These are phyloP conservation scores for Catunica adiposa DNA, from an alignment of 2,329 filamentous ascomycete species.

Conservation along the genomic window DNA sequence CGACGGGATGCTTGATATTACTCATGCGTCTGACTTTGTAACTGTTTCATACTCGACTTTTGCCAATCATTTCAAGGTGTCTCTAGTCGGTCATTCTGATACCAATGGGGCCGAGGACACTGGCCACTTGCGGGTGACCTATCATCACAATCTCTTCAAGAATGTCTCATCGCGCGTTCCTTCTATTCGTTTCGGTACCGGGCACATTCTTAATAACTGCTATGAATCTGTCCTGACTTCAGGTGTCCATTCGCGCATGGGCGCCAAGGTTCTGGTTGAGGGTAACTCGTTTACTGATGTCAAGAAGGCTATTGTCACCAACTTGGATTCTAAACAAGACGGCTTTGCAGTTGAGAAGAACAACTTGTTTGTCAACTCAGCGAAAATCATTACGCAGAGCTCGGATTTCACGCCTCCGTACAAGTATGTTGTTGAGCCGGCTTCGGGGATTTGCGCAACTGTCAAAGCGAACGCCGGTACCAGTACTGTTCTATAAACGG, in stretches of 20 bases:
- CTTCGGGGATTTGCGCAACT: slow-evolving; percentile 16
- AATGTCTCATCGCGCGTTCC: slow-evolving; percentile 45
- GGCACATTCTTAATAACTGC: slow-evolving; percentile 30
- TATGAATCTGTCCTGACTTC: slow-evolving; percentile 27
- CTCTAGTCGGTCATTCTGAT: slow-evolving; percentile 44
- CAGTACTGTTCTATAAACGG: slow-evolving; percentile 11
- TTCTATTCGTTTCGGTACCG: slow-evolving; percentile 44
- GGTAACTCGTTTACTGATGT: slow-evolving; percentile 31
- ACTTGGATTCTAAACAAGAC: slow-evolving; percentile 27
- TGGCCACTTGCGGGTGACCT: slow-evolving; percentile 41
- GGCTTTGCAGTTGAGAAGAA: slow-evolving; percentile 28
- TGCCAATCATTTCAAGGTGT: slow-evolving; percentile 36
- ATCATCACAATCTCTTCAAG: slow-evolving; percentile 42
- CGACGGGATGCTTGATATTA: slow-evolving; percentile 29
- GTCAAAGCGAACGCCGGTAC: slow-evolving; percentile 16
- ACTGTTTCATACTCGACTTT: slow-evolving; percentile 28
- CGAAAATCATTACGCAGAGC: slow-evolving; percentile 21
- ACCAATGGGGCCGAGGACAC: slow-evolving; percentile 39
- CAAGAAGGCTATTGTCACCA: slow-evolving; percentile 25
- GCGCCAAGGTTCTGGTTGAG: slow-evolving; percentile 37
- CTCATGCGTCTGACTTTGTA: slow-evolving; percentile 27
- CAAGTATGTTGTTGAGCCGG: slow-evolving; percentile 18
- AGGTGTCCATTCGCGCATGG: slow-evolving; percentile 37
- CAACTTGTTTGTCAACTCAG: slow-evolving; percentile 28
- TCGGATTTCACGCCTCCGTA: slow-evolving; percentile 21